Base-by-base conservation (phyloP, 352 stramenopile species). In the Saprolegnia parasitica region DNA sequence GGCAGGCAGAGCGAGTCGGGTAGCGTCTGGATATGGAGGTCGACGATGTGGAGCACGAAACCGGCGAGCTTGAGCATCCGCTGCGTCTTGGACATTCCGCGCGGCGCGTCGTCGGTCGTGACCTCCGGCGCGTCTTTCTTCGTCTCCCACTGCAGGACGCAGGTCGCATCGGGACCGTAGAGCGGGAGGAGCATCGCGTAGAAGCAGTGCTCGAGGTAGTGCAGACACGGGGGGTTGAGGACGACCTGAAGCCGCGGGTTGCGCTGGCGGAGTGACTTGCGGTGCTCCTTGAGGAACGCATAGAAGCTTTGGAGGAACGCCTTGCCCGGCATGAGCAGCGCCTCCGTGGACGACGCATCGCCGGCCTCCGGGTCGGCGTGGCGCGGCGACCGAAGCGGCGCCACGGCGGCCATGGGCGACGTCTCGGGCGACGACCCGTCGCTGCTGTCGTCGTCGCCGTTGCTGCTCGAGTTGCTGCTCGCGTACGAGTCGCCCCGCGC, bases 291-390 rank as follows among this genome's bases (percentile, higher is more conserved):
- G 20, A 67, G 58, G n/a, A 67, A 67, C 58, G 50, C 32, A 26
- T 67, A 67, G n/a, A 67, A 67, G 58, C 58, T 67, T 24, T 55
- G 21, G 23, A 67, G 58, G 42, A 67, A 67, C 20, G 58, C 58
- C 16, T 56, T 54, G 40, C 58, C 58, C 18, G 58, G 58, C 58
- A 67, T 67, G 20, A 67, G 35, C 20, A 67, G 58, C 16, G 58
- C 58, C 29, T 67, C 58, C 4, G 56, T 20, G 35, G 39, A 55
- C 23, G 42, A 15, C 35, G 37, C 40, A 9, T 10, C 10, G 29
- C 20, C 56, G 40, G 21, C 13, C 40, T 11, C 37, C 37, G 26
- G 18, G 56, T n/a, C 35, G 20, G 21, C 21, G n/a, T 24, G 11
- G 9, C 20, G 21, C 40, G 58, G 58, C 37, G 54, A 10, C 5